These are phyloP conservation scores for Diaporthe australafricana DNA, from an alignment of 2,329 filamentous ascomycete species.

Conservation along the genomic window DNA sequence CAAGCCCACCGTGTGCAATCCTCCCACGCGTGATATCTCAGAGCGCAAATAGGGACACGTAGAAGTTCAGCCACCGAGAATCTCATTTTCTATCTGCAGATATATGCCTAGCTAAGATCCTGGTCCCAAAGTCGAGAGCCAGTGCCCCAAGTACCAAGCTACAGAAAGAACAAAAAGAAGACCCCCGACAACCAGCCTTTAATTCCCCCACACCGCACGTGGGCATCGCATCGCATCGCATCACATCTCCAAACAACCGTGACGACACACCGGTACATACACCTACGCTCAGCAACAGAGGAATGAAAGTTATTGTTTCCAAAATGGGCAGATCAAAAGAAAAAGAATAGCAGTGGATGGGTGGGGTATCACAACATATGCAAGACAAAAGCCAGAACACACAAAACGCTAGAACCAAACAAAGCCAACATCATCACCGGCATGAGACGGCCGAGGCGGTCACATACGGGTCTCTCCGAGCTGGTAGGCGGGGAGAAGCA, in stretches of 20 bases:
- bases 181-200: conserved; percentile 19
- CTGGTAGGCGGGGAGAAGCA: not conserved
- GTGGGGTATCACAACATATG: conserved; percentile 35
- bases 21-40: not conserved
- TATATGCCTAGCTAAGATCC: not conserved
- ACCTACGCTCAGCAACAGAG: conserved; percentile 10
- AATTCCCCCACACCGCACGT: conserved; percentile 15
- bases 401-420: conserved; percentile 22
- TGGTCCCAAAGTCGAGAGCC: not conserved
- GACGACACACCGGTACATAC: not conserved
- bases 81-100: conserved; percentile 23
- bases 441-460: not conserved
- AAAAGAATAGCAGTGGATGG: conserved; percentile 8
- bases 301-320: conserved; percentile 38
- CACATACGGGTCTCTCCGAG: not conserved
- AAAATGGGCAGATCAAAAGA: not conserved
- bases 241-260: not conserved
- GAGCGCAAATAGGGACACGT: not conserved
- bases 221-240: conserved; percentile 1
- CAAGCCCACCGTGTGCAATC: too few relatives aligned
- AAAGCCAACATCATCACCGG: conserved; percentile 7
- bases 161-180: not conserved
- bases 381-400: conserved; percentile 11
- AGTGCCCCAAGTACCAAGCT: not conserved
- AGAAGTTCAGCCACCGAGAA: conserved; percentile 16